These are phyloP conservation scores for Psilocybe cyanescens DNA, from an alignment of 768 basidiomycete species.

Conservation along the genomic window DNA sequence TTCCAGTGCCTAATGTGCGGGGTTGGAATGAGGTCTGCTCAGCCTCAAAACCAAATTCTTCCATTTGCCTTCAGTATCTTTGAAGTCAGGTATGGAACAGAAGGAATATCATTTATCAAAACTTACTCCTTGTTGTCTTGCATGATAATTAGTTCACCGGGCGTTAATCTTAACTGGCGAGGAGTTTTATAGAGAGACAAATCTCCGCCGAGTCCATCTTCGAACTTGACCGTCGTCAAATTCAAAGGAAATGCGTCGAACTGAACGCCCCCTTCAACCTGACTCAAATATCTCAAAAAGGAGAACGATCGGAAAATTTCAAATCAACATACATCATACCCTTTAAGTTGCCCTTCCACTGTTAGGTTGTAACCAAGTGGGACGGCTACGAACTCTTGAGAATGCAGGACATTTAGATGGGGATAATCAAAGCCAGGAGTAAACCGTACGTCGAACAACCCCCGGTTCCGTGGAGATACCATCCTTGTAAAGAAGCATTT, in stretches of 20 bases:
- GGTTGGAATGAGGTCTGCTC: too few species aligned
- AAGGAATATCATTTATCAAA: background rate
- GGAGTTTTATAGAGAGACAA: slow-evolving; percentile 12
- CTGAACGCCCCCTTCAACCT: slow-evolving; percentile 11
- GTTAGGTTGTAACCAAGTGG: slow-evolving; percentile 25
- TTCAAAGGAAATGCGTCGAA: slow-evolving; percentile 5
- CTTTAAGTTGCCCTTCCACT: slow-evolving; percentile 27
- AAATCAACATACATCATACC: slow-evolving; percentile 17
- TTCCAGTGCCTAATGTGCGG: too few species aligned
- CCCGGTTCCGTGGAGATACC: slow-evolving; percentile 27
- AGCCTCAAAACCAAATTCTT: too few species aligned
- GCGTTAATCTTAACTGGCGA: slow-evolving; percentile 10
- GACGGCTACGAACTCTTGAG: slow-evolving; percentile 29
- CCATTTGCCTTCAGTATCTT: too few species aligned
- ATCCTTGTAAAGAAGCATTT: slow-evolving; percentile 15
- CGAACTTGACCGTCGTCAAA: background rate
- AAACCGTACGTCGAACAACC: slow-evolving; percentile 23
- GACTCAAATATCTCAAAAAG: background rate
- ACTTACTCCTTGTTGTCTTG: background rate
- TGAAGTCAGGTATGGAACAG: too few species aligned
- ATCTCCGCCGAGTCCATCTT: background rate
- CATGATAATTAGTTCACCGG: background rate
- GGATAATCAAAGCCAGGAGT: too few species aligned
- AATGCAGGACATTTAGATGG: background rate
- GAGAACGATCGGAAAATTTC: background rate